phyloP scores from a whole-genome alignment of 164 flowering plant genomes.

The Aristolochia fimbriata region DNA sequence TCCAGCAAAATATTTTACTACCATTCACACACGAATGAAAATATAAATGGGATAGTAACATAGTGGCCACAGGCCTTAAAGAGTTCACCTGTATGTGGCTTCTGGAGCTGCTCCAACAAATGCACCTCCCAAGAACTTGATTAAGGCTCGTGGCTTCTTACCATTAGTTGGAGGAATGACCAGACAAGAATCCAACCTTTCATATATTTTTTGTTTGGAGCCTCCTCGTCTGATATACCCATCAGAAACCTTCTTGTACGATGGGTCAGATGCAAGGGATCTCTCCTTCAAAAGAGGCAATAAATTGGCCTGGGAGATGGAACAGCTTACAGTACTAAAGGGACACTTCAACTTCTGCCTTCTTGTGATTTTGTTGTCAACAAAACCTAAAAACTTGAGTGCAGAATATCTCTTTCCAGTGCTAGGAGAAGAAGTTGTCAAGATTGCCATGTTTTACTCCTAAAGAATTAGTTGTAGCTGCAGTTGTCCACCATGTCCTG shows the following conservation, averaged over 20 bases:
- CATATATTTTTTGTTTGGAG: constrained; percentile 25
- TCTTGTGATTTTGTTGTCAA: not conserved
- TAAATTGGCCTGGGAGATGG: not conserved
- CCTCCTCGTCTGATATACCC: constrained; percentile 20
- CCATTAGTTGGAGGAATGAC: constrained; percentile 61
- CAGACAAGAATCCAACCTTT: constrained; percentile 53
- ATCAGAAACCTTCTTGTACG: constrained; percentile 19
- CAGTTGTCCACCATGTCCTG: too few species aligned
- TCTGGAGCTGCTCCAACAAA: constrained; percentile 94
- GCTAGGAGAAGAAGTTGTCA: constrained; percentile 10
- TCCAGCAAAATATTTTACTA: too few species aligned
- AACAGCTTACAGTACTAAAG: not conserved
- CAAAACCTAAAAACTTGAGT: not conserved
- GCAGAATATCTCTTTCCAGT: constrained; percentile 2
- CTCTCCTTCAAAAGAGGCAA: constrained; percentile 5
- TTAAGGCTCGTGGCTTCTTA: constrained; percentile 57
- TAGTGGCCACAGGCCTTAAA: too few species aligned
- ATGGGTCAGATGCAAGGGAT: constrained; percentile 6
- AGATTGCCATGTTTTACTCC: constrained; percentile 7
- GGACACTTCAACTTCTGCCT: constrained; percentile 1
- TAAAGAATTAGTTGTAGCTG: constrained; percentile 5
- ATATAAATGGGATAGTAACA: not conserved
- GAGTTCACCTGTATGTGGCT: constrained; percentile 60
- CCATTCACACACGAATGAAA: not conserved
- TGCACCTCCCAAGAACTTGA: constrained; percentile 91